Conservation (phyloP, 148 eudicot species). For the Amaranthus palmeri region DNA sequence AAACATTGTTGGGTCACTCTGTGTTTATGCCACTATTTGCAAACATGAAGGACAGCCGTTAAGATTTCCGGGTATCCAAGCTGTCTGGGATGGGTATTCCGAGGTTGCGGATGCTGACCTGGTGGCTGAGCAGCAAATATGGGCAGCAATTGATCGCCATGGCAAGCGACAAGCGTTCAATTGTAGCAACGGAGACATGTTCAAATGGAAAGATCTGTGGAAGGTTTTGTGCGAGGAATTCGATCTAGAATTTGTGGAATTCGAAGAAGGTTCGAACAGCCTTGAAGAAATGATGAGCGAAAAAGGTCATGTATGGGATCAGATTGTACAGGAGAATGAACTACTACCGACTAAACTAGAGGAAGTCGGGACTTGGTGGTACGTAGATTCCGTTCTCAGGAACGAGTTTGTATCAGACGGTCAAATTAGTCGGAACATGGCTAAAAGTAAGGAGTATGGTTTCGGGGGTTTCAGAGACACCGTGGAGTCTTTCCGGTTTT, state of each 20-base stretch:
- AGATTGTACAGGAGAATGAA: conserved; percentile 51
- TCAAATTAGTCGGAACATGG: conserved; percentile 33
- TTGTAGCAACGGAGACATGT: conserved; percentile 66
- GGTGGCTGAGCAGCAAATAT: conserved; percentile 74
- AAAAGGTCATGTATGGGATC: conserved; percentile 63
- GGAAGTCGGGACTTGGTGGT: conserved; percentile 59
- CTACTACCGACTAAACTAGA: conserved; percentile 46
- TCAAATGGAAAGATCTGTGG: conserved; percentile 78
- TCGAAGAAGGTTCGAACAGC: conserved; percentile 29
- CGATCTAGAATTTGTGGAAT: conserved; percentile 39
- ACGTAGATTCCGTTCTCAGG: conserved; percentile 43
- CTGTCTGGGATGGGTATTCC: conserved; percentile 53
- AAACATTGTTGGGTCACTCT: conserved; percentile 54
- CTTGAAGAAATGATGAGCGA: conserved; percentile 63
- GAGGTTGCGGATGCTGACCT: conserved; percentile 70
- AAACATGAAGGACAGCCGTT: conserved; percentile 51
- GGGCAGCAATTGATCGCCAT: conserved; percentile 58
- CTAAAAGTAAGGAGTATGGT: conserved; percentile 67
- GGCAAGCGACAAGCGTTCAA: conserved; percentile 66
- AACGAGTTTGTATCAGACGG: conserved; percentile 23
- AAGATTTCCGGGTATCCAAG: conserved; percentile 55
- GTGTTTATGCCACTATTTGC: conserved; percentile 74
- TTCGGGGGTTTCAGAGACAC: conserved; percentile 60
- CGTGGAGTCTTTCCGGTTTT: conserved; percentile 41
- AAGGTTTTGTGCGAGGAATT: conserved; percentile 58